Percentiles rank a stretch among this genome's conserved stretches.
Evolutionary conservation across 2,329 filamentous ascomycete genomes (phyloP).

Genomic region (Nigrograna mackinnonii): DNA sequence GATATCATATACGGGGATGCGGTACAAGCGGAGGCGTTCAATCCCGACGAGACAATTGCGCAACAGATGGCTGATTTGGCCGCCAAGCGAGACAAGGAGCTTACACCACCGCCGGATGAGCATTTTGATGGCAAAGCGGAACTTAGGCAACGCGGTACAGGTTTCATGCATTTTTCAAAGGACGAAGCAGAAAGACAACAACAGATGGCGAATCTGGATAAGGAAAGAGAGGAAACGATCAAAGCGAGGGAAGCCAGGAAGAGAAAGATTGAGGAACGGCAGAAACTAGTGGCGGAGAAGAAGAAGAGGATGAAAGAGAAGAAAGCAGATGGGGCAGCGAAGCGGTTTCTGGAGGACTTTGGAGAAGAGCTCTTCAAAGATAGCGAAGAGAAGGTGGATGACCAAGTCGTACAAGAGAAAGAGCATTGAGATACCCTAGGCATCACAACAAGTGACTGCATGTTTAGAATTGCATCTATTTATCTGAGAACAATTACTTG

Average conservation of each 20-base stretch:
- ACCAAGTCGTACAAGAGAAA: too few species aligned
- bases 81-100: slow-evolving; percentile 73
- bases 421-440: too few species aligned
- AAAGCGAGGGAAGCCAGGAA: slow-evolving; percentile 60
- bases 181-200: slow-evolving; percentile 67
- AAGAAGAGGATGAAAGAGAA: slow-evolving; percentile 65
- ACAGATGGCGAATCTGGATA: slow-evolving; percentile 77
- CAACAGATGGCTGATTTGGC: slow-evolving; percentile 79
- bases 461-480: too few species aligned
- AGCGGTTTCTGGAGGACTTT: slow-evolving; percentile 68
- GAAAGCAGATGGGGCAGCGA: slow-evolving; percentile 66
- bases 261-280: slow-evolving; percentile 58
- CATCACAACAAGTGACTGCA: too few species aligned
- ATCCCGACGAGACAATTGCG: slow-evolving; percentile 66
- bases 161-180: slow-evolving; percentile 86
- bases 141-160: slow-evolving; percentile 83
- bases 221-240: slow-evolving; percentile 71
- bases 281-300: slow-evolving; percentile 59
- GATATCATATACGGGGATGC: slow-evolving; percentile 83
- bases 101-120: slow-evolving; percentile 76
- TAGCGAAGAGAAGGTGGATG: slow-evolving; percentile 3
- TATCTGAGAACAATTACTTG: too few species aligned
- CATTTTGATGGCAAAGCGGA: slow-evolving; percentile 89
- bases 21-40: slow-evolving; percentile 83
- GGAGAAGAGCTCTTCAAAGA: slow-evolving; percentile 30